phyloP scores from a whole-genome alignment of 371 early-diverging fungal species.

The Nematocida homosporus region DNA sequence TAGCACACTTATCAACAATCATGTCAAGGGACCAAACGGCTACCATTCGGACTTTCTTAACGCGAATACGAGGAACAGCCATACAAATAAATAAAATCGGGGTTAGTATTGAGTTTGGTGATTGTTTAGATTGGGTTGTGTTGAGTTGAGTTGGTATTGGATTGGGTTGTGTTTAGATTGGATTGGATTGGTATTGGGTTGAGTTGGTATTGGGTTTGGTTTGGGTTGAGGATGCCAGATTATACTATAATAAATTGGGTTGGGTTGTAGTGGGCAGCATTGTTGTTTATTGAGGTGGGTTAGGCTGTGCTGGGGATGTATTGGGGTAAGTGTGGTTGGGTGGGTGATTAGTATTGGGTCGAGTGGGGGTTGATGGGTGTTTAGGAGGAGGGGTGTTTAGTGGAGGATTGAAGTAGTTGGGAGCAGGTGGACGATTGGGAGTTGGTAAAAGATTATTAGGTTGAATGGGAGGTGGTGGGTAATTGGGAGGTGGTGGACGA shows the following conservation, averaged over 20 bases:
- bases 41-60: slow-evolving; percentile 63
- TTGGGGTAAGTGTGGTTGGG: background rate
- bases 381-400: background rate
- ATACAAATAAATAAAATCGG: slow-evolving; percentile 30
- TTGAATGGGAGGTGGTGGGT: background rate
- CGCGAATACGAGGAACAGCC: slow-evolving; percentile 55
- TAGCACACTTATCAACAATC: slow-evolving; percentile 96
- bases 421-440: background rate
- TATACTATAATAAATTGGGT: too few species aligned
- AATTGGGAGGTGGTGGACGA: background rate
- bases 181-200: too few species aligned
- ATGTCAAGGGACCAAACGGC: slow-evolving; percentile 74
- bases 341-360: background rate
- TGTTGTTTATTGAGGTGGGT: background rate
- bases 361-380: background rate
- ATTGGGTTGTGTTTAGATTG: too few species aligned
- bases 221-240: background rate
- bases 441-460: background rate
- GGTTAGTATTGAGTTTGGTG: background rate
- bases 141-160: too few species aligned
- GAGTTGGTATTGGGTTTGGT: too few species aligned
- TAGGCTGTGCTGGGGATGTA: background rate
- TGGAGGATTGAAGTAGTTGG: background rate
- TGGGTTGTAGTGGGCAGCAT: too few species aligned
- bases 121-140: too few species aligned